Evolutionary conservation across 2,329 filamentous ascomycete genomes (phyloP), one percentile per base, ranked within the genome.

Genomic region (Colletotrichum noveboracense): DNA sequence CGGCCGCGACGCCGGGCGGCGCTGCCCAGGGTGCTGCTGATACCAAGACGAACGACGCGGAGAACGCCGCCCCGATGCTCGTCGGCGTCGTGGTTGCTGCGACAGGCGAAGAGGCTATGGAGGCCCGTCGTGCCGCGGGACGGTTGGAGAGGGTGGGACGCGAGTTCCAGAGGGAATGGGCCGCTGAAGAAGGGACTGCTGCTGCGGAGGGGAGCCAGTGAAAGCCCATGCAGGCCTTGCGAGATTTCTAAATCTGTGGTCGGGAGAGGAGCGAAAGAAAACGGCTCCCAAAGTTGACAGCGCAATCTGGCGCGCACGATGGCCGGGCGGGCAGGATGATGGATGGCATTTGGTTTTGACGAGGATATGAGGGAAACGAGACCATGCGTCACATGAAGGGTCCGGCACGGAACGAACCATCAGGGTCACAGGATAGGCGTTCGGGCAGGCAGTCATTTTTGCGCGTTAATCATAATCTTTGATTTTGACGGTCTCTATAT

Each of bases 131-230:
- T 61, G 89, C 90, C 1, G 88, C 89, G 1, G 86, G 86, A 0
- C 85, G 87, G 71, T 80, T 93, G 13, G 91, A 93, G 82, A 86
- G 86, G 68, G 84, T 92, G 5, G 91, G 89, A 2, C 83, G 87
- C 74, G 87, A 88, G 62, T 88, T 93, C 64, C 91, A 93, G 80
- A 83, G 84, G 30, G 87, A 89, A 75, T 92, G 90, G 89, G 80
- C 82, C 2, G 84, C 83, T 26, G 84, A 86, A 70, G 78, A 81
- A 67, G 30, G 65, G 18, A 55, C 65, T 21, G 76, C 66, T 38
- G 71, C 66, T 56, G 69, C 30, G 10, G 66, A 62, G 30, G 64
- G 32, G n/a, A 62, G 67, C 16, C 62, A 71, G 24, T 64, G 38
- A 66, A 26, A 6, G 4, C 16, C 13, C 32, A 43, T 32, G 7